Conservation (phyloP, 2,329 filamentous ascomycete genomes). For the Epichloe coenophiala region DNA sequence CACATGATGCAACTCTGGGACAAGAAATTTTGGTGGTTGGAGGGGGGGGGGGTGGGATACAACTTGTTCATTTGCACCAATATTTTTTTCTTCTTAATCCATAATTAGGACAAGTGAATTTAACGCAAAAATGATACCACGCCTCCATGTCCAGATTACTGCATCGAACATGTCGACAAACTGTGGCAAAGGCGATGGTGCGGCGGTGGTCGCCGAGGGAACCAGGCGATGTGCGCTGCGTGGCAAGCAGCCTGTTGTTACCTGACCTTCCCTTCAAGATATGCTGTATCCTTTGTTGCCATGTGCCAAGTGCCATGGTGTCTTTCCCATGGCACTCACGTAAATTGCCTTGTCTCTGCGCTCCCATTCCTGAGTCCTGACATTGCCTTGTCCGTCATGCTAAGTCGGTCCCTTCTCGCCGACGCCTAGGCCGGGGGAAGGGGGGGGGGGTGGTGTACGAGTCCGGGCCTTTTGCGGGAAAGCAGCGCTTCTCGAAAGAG, state of each 20-base stretch:
- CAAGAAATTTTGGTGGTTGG: neutral
- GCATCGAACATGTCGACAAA: neutral
- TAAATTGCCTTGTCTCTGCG: too few species aligned
- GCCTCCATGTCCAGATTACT: neutral
- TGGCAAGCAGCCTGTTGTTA: neutral
- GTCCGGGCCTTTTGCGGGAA: too few species aligned
- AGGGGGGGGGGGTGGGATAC: neutral
- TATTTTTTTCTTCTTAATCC: neutral
- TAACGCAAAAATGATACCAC: conserved; percentile 3
- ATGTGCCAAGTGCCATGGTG: too few species aligned
- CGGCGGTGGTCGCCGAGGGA: neutral
- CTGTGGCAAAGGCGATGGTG: neutral
- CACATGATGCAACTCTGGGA: too few species aligned
- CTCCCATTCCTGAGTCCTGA: neutral
- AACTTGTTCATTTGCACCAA: neutral
- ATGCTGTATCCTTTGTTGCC: too few species aligned
- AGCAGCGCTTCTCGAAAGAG: too few species aligned
- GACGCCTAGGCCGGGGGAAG: neutral
- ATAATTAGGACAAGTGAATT: neutral
- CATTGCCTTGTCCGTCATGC: conserved; percentile 9
- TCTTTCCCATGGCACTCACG: too few species aligned
- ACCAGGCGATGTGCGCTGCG: neutral
- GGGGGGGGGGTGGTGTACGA: too few species aligned
- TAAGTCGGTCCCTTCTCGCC: conserved; percentile 14
- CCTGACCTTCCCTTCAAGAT: too few species aligned